Evolutionary conservation across 2,329 filamentous ascomycete genomes (phyloP).

Genomic region (Aspergillus fischeri): DNA sequence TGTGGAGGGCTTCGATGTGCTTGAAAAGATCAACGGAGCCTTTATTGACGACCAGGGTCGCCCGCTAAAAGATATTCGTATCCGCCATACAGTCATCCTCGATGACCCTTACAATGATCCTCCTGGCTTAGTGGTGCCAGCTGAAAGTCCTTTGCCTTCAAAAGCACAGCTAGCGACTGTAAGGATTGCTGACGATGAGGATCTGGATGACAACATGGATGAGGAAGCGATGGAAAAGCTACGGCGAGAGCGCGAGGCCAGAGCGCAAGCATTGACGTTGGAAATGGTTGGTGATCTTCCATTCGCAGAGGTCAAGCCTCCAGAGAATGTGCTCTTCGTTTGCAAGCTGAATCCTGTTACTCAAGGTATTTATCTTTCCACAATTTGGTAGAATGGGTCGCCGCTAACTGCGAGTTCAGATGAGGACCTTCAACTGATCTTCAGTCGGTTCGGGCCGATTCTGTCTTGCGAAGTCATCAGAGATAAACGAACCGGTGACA

Average conservation of each 20-base stretch:
- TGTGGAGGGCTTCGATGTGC: slow-evolving; percentile 87
- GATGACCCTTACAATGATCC: slow-evolving; percentile 92
- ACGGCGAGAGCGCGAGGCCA: slow-evolving; percentile 81
- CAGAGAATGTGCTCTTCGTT: slow-evolving; percentile 95
- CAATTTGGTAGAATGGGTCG: neutral
- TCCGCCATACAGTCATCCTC: slow-evolving; percentile 85
- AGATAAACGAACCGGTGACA: slow-evolving; percentile 90
- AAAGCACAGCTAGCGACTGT: slow-evolving; percentile 86
- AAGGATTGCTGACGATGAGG: slow-evolving; percentile 84
- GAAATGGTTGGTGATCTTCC: slow-evolving; percentile 98
- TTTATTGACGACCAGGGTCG: slow-evolving; percentile 83
- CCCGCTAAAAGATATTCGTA: slow-evolving; percentile 89
- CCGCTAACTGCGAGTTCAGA: slow-evolving; percentile 46
- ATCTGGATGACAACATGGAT: slow-evolving; percentile 72
- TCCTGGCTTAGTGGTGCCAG: slow-evolving; percentile 68
- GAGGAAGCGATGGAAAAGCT: slow-evolving; percentile 75
- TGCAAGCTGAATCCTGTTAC: slow-evolving; percentile 98
- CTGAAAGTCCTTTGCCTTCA: slow-evolving; percentile 73
- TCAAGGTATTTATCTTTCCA: slow-evolving; percentile 47
- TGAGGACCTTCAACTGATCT: slow-evolving; percentile 91
- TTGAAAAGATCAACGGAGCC: slow-evolving; percentile 88
- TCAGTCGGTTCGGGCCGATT: slow-evolving; percentile 93
- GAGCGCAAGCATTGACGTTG: slow-evolving; percentile 87
- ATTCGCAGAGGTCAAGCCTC: slow-evolving; percentile 94
- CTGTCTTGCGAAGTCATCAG: slow-evolving; percentile 93